A percentile compares a stretch with the other conserved stretches of the same genome.
These are phyloP conservation scores for Cairneyella variabilis DNA, from an alignment of 495 filamentous ascomycete species.

Conservation along the genomic window DNA sequence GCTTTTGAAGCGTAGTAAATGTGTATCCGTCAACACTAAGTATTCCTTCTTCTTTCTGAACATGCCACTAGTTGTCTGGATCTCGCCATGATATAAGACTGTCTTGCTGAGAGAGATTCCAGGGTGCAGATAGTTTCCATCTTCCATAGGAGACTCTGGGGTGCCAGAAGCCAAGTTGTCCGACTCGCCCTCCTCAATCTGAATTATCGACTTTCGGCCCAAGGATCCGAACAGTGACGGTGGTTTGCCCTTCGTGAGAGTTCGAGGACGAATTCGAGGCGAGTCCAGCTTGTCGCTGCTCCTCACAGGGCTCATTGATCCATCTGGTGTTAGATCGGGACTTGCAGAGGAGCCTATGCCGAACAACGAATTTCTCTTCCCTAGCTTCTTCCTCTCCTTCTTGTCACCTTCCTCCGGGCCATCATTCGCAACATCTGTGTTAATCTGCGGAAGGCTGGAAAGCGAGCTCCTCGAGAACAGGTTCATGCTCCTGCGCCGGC, in stretches of 20 bases:
- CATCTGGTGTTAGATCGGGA: constrained; percentile 13
- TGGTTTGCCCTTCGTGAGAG: constrained; percentile 24
- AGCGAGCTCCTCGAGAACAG: constrained; percentile 13
- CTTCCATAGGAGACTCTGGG: constrained; percentile 15
- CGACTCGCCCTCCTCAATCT: constrained; percentile 18
- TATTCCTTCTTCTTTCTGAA: constrained; percentile 86
- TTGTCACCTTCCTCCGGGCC: constrained; percentile 9
- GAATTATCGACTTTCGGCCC: constrained; percentile 17
- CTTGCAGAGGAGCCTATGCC: constrained; percentile 14
- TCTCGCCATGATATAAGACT: constrained; percentile 54
- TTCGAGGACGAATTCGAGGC: constrained; percentile 19
- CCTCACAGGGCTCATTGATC: constrained; percentile 15
- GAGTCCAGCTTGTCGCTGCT: constrained; percentile 12
- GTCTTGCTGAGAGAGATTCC: constrained; percentile 6
- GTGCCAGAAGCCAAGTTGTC: constrained; percentile 9
- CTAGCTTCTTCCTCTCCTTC: constrained; percentile 17
- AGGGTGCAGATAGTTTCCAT: not conserved
- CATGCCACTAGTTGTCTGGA: constrained; percentile 76
- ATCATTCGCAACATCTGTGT: constrained; percentile 14
- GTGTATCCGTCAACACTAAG: constrained; percentile 82
- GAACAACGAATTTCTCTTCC: constrained; percentile 21
- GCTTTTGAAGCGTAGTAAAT: constrained; percentile 78
- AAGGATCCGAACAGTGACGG: constrained; percentile 25
- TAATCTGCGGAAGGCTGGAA: constrained; percentile 10
- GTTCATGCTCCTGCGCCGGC: constrained; percentile 21